A percentile compares a stretch with the other conserved stretches of the same genome.
phyloP scores from a whole-genome alignment of 352 stramenopile species.

The Phytophthora pseudosyringae region DNA sequence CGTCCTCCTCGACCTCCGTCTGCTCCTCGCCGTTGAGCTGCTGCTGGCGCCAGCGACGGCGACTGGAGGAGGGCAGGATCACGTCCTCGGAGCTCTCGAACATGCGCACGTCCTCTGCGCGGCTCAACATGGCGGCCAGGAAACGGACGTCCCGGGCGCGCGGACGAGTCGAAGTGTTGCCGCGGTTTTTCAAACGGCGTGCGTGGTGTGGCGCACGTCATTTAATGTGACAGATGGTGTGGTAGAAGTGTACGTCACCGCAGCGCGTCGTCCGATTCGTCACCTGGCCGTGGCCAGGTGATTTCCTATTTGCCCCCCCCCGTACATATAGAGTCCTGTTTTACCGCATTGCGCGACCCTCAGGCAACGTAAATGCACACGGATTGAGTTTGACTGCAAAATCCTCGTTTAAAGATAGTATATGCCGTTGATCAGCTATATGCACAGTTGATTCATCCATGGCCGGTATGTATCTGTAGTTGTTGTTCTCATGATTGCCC shows the following conservation, averaged over 20 bases:
- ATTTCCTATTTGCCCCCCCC: no score
- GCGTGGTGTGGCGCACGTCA: slow-evolving; percentile 1
- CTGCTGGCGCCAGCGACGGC: slow-evolving; percentile 11
- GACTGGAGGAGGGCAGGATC: slow-evolving; percentile 31
- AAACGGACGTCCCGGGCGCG: slow-evolving; percentile 1
- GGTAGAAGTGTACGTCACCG: not conserved
- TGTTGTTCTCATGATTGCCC: no score
- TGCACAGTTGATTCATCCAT: no score
- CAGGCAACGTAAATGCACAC: no score
- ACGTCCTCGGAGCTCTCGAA: slow-evolving; percentile 73
- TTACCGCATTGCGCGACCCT: no score
- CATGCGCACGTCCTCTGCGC: slow-evolving; percentile 63
- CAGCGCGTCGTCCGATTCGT: no score
- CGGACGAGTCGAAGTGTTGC: not conserved
- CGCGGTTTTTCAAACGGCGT: slow-evolving; percentile 10
- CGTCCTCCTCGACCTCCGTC: slow-evolving; percentile 25
- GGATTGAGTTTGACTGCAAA: no score
- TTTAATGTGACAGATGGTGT: not conserved
- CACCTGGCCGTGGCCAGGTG: not conserved
- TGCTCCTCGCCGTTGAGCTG: slow-evolving; percentile 4
- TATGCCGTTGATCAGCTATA: no score
- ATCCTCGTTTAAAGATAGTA: no score
- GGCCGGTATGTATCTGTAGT: no score
- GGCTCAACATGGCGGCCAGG: slow-evolving; percentile 52
- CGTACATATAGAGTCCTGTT: no score